These are phyloP conservation scores for Termitomyces sp. DNA, from an alignment of 768 basidiomycete species.

Conservation along the genomic window DNA sequence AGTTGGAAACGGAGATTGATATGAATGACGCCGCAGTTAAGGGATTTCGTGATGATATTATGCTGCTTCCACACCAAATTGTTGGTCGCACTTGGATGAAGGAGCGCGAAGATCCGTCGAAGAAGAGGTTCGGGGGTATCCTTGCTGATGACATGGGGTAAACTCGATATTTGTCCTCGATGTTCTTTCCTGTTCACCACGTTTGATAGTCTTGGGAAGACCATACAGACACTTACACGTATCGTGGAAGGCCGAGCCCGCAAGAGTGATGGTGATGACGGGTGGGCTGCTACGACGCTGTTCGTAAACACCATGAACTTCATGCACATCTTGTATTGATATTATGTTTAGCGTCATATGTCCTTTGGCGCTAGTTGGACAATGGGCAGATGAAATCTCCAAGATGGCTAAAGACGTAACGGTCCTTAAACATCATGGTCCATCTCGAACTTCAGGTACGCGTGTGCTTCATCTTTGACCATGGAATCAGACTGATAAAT, in stretches of 20 bases:
- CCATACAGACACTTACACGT: conserved; percentile 83
- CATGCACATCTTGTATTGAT: neutral
- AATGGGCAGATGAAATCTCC: conserved; percentile 86
- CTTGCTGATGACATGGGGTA: conserved; percentile 91
- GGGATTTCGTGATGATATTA: conserved; percentile 69
- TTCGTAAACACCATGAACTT: conserved; percentile 27
- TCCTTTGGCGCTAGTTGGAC: conserved; percentile 81
- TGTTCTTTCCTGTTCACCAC: conserved; percentile 1
- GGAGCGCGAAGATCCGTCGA: conserved; percentile 61
- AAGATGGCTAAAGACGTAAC: conserved; percentile 63
- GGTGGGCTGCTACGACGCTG: conserved; percentile 71
- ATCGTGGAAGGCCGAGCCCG: conserved; percentile 79
- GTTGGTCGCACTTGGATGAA: conserved; percentile 86
- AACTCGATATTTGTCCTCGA: conserved; percentile 10
- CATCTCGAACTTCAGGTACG: conserved; percentile 63
- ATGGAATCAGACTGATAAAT: neutral
- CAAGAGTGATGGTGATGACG: conserved; percentile 64
- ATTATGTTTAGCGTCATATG: conserved; percentile 64
- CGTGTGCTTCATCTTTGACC: neutral
- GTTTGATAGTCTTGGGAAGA: conserved; percentile 69
- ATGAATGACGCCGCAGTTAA: conserved; percentile 67
- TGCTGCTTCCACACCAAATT: conserved; percentile 83
- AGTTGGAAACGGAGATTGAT: conserved; percentile 51
- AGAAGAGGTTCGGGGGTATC: conserved; percentile 81
- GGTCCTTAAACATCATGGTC: conserved; percentile 83